phyloP scores from a whole-genome alignment of 2,329 filamentous ascomycete genomes.

The Aspergillus novofumigatus region DNA sequence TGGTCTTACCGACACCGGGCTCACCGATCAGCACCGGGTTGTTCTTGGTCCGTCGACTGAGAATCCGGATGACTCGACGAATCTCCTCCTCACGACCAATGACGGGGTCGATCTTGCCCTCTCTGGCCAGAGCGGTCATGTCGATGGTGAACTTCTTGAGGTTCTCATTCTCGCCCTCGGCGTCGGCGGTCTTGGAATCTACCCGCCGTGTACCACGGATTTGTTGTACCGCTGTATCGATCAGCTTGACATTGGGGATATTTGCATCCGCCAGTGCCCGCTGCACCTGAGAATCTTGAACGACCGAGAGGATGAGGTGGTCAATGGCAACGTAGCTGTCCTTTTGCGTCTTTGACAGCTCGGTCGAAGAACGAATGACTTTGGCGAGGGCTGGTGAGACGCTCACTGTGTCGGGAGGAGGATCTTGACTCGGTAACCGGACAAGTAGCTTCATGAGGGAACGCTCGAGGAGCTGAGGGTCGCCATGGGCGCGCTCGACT shows the following conservation, averaged over 20 bases:
- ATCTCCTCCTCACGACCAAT: conserved; percentile 97
- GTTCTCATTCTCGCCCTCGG: conserved; percentile 87
- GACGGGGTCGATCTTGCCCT: conserved; percentile 96
- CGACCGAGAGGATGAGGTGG: conserved; percentile 81
- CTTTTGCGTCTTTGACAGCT: conserved; percentile 95
- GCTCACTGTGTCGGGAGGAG: conserved; percentile 82
- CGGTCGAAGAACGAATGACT: conserved; percentile 76
- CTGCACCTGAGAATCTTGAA: conserved; percentile 74
- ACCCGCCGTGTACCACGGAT: conserved; percentile 91
- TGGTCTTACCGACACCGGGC: conserved; percentile 97
- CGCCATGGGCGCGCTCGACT: conserved; percentile 87
- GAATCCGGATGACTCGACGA: conserved; percentile 81
- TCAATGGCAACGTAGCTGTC: conserved; percentile 93
- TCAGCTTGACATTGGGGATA: conserved; percentile 82
- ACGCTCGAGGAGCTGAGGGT: conserved; percentile 82
- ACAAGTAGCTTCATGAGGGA: conserved; percentile 88
- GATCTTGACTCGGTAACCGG: conserved; percentile 87
- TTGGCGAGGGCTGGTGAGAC: conserved; percentile 78
- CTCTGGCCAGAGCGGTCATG: conserved; percentile 92
- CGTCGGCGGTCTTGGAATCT: conserved; percentile 93
- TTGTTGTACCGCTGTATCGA: conserved; percentile 84
- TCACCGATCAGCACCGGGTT: conserved; percentile 98
- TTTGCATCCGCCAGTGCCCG: conserved; percentile 76
- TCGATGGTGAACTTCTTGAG: conserved; percentile 98
- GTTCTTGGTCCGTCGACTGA: conserved; percentile 94